These are phyloP conservation scores for Beta lomatogona DNA, from an alignment of 179 eudicot genomes.

Conservation along the genomic window DNA sequence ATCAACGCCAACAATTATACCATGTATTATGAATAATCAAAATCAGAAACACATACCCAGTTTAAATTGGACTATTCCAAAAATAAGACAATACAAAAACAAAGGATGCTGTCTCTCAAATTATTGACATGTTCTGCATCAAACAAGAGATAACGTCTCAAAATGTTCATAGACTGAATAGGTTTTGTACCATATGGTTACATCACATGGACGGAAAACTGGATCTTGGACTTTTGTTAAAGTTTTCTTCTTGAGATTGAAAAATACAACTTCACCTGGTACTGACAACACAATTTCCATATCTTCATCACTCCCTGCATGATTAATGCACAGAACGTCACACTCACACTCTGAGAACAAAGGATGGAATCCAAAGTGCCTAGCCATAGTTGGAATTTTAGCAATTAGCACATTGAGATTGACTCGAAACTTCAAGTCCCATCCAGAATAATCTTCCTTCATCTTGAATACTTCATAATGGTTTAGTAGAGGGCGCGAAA, in stretches of 20 bases:
- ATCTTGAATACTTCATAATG: constrained; percentile 21
- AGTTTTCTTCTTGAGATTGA: constrained; percentile 22
- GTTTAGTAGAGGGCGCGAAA: constrained; percentile 17
- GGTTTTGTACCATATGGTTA: constrained; percentile 23
- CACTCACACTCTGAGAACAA: constrained; percentile 29
- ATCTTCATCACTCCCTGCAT: constrained; percentile 7
- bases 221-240: not conserved
- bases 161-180: constrained; percentile 20
- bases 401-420: constrained; percentile 18
- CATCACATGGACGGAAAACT: constrained; percentile 22
- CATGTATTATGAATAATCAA: not conserved
- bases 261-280: constrained; percentile 28
- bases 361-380: constrained; percentile 21
- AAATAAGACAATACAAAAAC: not conserved
- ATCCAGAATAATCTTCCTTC: constrained; percentile 32
- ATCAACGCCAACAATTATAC: not conserved
- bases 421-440: constrained; percentile 24
- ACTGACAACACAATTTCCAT: constrained; percentile 23
- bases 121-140: not conserved
- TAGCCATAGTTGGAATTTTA: constrained; percentile 21
- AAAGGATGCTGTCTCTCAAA: not conserved
- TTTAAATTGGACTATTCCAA: not conserved
- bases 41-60: not conserved
- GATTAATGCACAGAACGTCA: constrained; percentile 27
- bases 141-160: constrained; percentile 30